Conservation (phyloP, 306 rosid species). For the Abrus pulchellus region DNA sequence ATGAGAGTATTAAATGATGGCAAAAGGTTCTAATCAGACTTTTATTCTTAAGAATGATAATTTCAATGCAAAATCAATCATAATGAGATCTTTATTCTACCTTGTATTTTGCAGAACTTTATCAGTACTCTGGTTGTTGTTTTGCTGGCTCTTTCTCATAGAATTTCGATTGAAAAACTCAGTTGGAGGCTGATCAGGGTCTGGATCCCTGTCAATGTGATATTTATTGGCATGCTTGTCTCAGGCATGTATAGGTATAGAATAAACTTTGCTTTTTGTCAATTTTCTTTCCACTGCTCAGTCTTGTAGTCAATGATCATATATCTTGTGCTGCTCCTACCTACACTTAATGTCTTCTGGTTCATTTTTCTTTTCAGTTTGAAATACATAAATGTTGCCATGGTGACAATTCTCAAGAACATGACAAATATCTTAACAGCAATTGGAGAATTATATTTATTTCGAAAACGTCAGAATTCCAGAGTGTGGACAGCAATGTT, state of each 20-base stretch:
- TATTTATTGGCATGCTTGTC: constrained; percentile 90
- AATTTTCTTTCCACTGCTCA: constrained; percentile 7
- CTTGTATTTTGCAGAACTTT: constrained; percentile 71
- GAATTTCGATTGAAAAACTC: constrained; percentile 71
- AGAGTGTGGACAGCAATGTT: constrained; percentile 95
- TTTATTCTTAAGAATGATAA: not conserved
- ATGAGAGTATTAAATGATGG: constrained; percentile 14
- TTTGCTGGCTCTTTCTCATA: constrained; percentile 67
- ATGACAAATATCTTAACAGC: constrained; percentile 89
- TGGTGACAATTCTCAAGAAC: constrained; percentile 97
- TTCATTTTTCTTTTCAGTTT: constrained; percentile 65
- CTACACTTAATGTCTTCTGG: constrained; percentile 32
- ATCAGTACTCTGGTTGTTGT: constrained; percentile 74
- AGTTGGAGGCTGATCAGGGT: constrained; percentile 82
- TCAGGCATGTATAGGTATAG: constrained; percentile 92
- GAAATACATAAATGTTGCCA: constrained; percentile 88
- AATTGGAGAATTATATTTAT: constrained; percentile 81
- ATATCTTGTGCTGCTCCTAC: constrained; percentile 24
- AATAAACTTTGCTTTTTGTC: constrained; percentile 6
- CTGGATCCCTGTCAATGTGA: constrained; percentile 92
- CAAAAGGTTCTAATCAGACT: not conserved
- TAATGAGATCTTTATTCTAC: constrained; percentile 29
- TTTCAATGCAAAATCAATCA: constrained; percentile 16
- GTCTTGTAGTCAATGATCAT: constrained; percentile 5
- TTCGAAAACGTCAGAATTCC: constrained; percentile 74